Evolutionary conservation across 2,329 filamentous ascomycete species (phyloP).

Genomic region (Xylogone sp.): DNA sequence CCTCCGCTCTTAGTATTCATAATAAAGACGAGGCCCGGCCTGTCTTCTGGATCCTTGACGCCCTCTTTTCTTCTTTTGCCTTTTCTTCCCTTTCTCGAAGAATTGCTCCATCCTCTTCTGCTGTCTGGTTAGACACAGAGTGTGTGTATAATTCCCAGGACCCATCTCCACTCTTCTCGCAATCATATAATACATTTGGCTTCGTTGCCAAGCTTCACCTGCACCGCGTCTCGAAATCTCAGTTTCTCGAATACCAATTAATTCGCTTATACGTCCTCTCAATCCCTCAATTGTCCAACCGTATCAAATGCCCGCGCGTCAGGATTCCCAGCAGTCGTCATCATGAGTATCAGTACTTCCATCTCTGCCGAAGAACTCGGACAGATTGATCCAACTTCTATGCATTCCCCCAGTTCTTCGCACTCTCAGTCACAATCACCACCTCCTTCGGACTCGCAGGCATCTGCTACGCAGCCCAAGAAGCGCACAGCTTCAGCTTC

Average conservation of each 20-base stretch:
- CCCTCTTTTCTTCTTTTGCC: not conserved
- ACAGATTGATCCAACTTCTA: not conserved
- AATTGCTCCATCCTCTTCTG: no score
- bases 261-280: not conserved
- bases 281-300: no score
- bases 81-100: not conserved
- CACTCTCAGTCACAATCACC: not conserved
- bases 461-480: constrained; percentile 4
- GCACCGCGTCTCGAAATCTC: no score
- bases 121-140: no score
- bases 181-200: not conserved
- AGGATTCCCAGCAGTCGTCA: not conserved
- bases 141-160: no score
- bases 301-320: not conserved
- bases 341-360: not conserved
- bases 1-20: not conserved
- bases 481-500: constrained; percentile 16
- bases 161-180: not conserved
- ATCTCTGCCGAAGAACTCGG: not conserved
- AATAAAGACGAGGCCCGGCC: not conserved
- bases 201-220: not conserved
- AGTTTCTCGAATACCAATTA: not conserved
- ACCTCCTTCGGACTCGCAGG: not conserved
- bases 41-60: not conserved
- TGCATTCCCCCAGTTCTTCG: not conserved